phyloP scores from a whole-genome alignment of 75 land plant genomes.

The Pseudotsuga menziesii region DNA sequence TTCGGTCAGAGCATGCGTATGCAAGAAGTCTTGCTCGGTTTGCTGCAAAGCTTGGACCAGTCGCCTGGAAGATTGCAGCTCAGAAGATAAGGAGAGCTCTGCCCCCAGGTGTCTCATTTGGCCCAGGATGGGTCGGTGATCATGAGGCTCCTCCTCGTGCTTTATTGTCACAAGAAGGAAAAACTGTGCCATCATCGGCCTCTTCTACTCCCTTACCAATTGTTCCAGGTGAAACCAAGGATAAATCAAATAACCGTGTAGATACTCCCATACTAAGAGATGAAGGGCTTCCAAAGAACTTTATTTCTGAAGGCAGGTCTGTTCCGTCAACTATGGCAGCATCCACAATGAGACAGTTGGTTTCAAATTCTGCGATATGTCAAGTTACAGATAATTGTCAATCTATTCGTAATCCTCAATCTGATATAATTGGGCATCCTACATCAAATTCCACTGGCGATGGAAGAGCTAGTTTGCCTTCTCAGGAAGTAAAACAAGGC shows the following conservation, averaged over 20 bases:
- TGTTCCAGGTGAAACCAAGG: conserved; percentile 3
- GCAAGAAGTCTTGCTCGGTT: conserved; percentile 58
- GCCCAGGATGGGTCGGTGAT: conserved; percentile 77
- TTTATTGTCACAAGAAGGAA: conserved; percentile 20
- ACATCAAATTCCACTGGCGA: background rate
- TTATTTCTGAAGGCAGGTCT: conserved; percentile 9
- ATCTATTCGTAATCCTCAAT: background rate
- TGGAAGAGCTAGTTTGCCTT: background rate
- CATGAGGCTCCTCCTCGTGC: conserved; percentile 57
- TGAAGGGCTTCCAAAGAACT: conserved; percentile 7
- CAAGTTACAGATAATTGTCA: background rate
- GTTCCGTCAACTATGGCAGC: background rate
- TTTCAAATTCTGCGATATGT: background rate
- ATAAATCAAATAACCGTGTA: background rate
- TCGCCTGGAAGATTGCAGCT: conserved; percentile 51
- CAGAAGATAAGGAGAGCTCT: conserved; percentile 40
- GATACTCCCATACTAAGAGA: background rate
- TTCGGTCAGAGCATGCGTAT: conserved; percentile 41
- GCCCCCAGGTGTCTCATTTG: conserved; percentile 46
- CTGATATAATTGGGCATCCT: background rate
- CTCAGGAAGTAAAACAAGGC: background rate
- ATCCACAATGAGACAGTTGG: background rate
- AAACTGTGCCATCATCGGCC: background rate
- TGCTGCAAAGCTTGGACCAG: conserved; percentile 37
- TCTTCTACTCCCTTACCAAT: background rate